These are phyloP conservation scores for Myxozyma udenii DNA, from an alignment of 805 yeast species.

Conservation along the genomic window DNA sequence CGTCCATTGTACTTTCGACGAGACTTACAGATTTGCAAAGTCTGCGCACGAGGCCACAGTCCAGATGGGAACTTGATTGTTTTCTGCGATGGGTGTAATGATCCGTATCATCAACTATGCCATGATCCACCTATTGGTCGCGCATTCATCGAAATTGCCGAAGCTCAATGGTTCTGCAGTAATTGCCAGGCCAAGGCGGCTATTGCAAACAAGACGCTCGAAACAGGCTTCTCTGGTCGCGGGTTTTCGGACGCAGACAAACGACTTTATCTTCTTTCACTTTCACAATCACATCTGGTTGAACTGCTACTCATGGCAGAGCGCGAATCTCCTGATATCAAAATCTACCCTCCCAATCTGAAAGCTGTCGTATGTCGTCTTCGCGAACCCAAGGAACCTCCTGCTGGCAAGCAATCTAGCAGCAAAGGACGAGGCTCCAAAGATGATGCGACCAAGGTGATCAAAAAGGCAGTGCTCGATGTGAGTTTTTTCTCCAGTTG, in stretches of 20 bases:
- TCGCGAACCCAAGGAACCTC: conserved; percentile 11
- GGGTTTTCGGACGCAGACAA: conserved; percentile 38
- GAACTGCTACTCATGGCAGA: conserved; percentile 43
- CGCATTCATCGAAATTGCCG: conserved; percentile 42
- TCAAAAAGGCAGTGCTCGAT: conserved; percentile 1
- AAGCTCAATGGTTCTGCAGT: conserved; percentile 43
- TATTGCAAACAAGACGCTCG: conserved; percentile 37
- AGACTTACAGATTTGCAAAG: conserved; percentile 37
- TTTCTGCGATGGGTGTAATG: conserved; percentile 43
- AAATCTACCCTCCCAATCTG: conserved; percentile 42
- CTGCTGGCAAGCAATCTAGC: conserved; percentile 35
- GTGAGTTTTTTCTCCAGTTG: not conserved
- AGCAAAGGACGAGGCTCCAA: not conserved
- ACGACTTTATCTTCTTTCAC: conserved; percentile 40
- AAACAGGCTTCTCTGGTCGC: conserved; percentile 40
- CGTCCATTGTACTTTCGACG: conserved; percentile 13
- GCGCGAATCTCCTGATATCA: conserved; percentile 39
- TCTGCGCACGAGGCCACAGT: conserved; percentile 42
- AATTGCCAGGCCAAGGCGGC: conserved; percentile 39
- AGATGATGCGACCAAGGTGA: not conserved
- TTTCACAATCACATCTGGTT: conserved; percentile 42
- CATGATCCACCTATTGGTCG: conserved; percentile 43
- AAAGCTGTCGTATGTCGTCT: conserved; percentile 1
- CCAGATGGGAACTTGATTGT: conserved; percentile 40
- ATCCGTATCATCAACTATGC: conserved; percentile 43